Evolutionary conservation across 305 asterid species (phyloP).

Genomic region (Fraxinus floribunda): DNA sequence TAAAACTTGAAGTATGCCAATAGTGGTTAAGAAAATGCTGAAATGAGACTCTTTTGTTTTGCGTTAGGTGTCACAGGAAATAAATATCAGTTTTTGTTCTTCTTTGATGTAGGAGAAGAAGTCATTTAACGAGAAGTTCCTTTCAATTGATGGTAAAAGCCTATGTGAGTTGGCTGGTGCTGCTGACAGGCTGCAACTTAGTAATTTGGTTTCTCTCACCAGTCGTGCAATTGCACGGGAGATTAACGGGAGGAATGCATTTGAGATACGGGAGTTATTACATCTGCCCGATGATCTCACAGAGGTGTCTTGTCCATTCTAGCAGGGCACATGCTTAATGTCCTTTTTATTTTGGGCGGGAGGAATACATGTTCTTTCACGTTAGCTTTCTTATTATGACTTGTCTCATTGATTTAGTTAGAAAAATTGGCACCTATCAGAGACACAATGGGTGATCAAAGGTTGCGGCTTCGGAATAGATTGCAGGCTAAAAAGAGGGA

Average conservation of each 20-base stretch:
- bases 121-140: slow-evolving; percentile 84
- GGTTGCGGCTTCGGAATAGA: slow-evolving; percentile 85
- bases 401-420: slow-evolving; percentile 54
- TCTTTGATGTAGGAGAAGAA: slow-evolving; percentile 73
- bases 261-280: slow-evolving; percentile 86
- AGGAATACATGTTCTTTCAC: slow-evolving; percentile 10
- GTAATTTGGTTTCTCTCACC: slow-evolving; percentile 88
- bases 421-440: slow-evolving; percentile 94
- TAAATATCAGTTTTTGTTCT: slow-evolving; percentile 1
- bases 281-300: slow-evolving; percentile 93
- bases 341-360: slow-evolving; percentile 29
- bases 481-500: slow-evolving; percentile 92
- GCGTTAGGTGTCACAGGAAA: not conserved
- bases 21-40: not conserved
- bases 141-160: slow-evolving; percentile 71
- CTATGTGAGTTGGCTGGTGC: slow-evolving; percentile 93
- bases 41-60: not conserved
- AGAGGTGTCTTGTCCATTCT: slow-evolving; percentile 79
- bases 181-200: slow-evolving; percentile 89
- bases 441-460: slow-evolving; percentile 87
- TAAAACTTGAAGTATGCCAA: not conserved
- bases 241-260: slow-evolving; percentile 84
- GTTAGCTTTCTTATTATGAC: slow-evolving; percentile 25
- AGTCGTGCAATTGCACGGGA: slow-evolving; percentile 94
- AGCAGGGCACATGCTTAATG: slow-evolving; percentile 55